These are phyloP conservation scores for Euryodendron excelsum DNA, from an alignment of 148 eudicot species.

Conservation along the genomic window DNA sequence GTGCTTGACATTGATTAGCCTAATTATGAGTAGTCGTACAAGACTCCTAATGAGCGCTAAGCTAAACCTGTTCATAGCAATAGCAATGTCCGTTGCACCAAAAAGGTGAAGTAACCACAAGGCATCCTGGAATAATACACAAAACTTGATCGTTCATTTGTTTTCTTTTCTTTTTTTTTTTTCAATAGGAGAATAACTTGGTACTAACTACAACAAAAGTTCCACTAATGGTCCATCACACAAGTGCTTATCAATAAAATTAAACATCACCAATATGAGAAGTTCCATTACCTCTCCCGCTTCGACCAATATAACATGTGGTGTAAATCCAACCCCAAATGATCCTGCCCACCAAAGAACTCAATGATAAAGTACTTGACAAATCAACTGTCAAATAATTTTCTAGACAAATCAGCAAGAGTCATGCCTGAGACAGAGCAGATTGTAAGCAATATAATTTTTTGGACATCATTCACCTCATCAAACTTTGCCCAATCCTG, in stretches of 20 bases:
- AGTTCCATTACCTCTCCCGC: conserved; percentile 60
- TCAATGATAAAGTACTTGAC: neutral
- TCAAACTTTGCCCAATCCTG: neutral
- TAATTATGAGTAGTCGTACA: neutral
- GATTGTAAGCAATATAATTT: neutral
- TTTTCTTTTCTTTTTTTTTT: too few relatives aligned
- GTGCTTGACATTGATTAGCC: neutral
- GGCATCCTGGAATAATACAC: neutral
- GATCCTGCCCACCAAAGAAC: conserved; percentile 44
- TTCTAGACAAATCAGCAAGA: too few relatives aligned
- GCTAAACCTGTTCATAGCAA: too few relatives aligned
- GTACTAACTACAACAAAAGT: neutral
- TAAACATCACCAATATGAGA: neutral
- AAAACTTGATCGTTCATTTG: neutral
- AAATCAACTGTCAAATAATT: neutral
- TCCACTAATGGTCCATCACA: neutral
- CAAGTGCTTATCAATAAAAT: neutral
- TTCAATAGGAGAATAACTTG: neutral
- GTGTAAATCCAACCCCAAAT: conserved; percentile 77
- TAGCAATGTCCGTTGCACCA: neutral
- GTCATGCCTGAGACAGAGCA: conserved; percentile 40
- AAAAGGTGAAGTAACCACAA: neutral
- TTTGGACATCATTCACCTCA: neutral
- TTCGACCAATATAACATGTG: conserved; percentile 73
- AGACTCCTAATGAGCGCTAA: neutral